phyloP scores from a whole-genome alignment of 176 grass and related monocot species.

The Dendrocalamus sinicus region DNA sequence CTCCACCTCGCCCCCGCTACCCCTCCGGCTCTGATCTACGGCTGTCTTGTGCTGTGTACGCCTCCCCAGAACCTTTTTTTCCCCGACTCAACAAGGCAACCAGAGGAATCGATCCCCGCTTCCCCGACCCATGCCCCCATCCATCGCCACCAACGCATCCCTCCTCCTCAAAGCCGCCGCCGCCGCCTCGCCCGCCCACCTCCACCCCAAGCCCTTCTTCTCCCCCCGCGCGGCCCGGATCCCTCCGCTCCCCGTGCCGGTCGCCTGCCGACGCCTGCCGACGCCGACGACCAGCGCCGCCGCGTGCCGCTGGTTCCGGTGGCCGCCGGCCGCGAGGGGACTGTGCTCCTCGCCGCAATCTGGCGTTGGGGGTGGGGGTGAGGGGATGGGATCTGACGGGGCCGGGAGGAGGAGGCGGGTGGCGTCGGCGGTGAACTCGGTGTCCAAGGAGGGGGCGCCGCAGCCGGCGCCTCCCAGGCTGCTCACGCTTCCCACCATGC shows the following conservation, averaged over 20 bases:
- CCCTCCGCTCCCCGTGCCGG: neutral
- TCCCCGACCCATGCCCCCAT: slow-evolving; percentile 53
- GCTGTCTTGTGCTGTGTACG: neutral
- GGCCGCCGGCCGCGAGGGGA: slow-evolving; percentile 45
- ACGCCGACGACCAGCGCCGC: slow-evolving; percentile 3
- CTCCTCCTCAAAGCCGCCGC: slow-evolving; percentile 58
- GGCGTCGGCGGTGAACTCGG: slow-evolving; percentile 48
- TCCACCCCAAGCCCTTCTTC: slow-evolving; percentile 49
- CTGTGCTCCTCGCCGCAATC: slow-evolving; percentile 52
- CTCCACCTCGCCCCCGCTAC: no score
- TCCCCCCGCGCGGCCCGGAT: slow-evolving; percentile 53
- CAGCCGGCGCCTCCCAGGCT: slow-evolving; percentile 39
- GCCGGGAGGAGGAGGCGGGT: slow-evolving; percentile 31
- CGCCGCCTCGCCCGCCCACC: slow-evolving; percentile 31
- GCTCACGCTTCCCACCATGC: slow-evolving; percentile 88
- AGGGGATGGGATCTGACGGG: slow-evolving; percentile 62
- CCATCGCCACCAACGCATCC: slow-evolving; percentile 52
- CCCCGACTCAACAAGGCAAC: slow-evolving; percentile 21
- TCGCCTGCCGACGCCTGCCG: slow-evolving; percentile 6
- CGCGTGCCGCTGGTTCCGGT: slow-evolving; percentile 48
- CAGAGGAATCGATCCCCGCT: slow-evolving; percentile 36
- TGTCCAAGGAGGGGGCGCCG: slow-evolving; percentile 38
- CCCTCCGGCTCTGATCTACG: neutral
- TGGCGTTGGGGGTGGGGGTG: slow-evolving; percentile 33
- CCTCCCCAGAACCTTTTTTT: neutral